Evolutionary conservation across 345 rosid genomes (phyloP).

Genomic region (Syzygium grande): DNA sequence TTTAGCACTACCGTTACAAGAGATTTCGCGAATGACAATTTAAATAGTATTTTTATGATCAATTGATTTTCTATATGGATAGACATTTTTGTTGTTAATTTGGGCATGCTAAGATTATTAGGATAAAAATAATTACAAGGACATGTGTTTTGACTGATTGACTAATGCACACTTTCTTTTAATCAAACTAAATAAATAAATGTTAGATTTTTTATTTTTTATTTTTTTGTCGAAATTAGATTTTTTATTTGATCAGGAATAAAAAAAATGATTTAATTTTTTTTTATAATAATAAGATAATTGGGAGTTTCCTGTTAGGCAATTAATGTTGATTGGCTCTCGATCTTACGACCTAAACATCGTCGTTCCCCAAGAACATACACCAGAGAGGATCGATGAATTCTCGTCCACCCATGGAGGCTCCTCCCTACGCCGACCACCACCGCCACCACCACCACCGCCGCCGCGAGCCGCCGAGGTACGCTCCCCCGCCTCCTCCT

Average conservation of each 20-base stretch:
- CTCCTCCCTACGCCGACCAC: background rate
- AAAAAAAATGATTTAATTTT: background rate
- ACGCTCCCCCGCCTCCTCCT: conserved; percentile 25
- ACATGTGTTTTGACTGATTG: background rate
- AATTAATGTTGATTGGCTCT: background rate
- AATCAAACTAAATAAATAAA: background rate
- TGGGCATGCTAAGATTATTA: background rate
- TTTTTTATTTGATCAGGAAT: too few species aligned
- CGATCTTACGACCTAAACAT: background rate
- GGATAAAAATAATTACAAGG: background rate
- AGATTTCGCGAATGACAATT: background rate
- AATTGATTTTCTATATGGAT: background rate
- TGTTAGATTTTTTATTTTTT: background rate
- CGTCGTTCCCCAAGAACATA: background rate
- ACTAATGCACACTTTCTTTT: background rate
- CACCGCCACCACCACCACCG: conserved; percentile 30
- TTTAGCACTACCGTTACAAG: background rate
- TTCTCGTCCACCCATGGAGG: background rate
- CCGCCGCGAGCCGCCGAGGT: conserved; percentile 28
- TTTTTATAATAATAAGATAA: background rate
- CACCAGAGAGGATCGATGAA: background rate
- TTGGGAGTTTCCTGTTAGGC: background rate
- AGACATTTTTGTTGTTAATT: background rate
- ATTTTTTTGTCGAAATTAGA: too few species aligned
- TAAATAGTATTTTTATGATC: background rate